A percentile compares a stretch with the other conserved stretches of the same genome.
These are phyloP conservation scores for Rhododendron williamsianum DNA, from an alignment of 148 eudicot species.

Conservation along the genomic window DNA sequence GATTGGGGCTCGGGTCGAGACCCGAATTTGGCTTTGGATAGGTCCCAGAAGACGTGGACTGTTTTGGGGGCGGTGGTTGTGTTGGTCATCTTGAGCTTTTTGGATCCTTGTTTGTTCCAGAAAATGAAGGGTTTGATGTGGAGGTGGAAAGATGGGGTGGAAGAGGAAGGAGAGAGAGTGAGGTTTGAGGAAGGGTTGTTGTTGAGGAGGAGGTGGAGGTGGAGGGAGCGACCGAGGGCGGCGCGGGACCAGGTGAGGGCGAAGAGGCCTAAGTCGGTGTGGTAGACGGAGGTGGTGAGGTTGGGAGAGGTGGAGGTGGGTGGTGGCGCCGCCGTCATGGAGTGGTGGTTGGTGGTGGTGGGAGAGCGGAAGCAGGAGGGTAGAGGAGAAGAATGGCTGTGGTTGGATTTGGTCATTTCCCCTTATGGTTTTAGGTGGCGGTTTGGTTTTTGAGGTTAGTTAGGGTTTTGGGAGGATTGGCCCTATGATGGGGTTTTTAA, in stretches of 20 bases:
- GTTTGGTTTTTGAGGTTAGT: not conserved
- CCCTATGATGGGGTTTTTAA: not conserved
- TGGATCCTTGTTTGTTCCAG: conserved; percentile 48
- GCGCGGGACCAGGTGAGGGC: conserved; percentile 60
- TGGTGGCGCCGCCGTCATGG: conserved; percentile 17
- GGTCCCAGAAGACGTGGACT: conserved; percentile 43
- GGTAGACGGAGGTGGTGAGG: conserved; percentile 59
- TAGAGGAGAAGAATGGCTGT: conserved; percentile 25
- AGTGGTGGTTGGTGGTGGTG: conserved; percentile 16
- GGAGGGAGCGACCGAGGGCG: conserved; percentile 41
- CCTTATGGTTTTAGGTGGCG: not conserved
- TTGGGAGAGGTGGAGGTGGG: conserved; percentile 32
- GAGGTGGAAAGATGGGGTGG: conserved; percentile 49
- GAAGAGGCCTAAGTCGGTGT: conserved; percentile 50
- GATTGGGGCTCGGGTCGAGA: conserved; percentile 58
- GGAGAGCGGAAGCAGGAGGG: conserved; percentile 45
- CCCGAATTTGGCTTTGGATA: conserved; percentile 51
- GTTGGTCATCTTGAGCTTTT: conserved; percentile 18
- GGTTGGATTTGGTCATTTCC: not conserved
- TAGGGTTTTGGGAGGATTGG: conserved; percentile 4
- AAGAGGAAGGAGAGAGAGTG: conserved; percentile 11
- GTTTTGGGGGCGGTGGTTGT: not conserved
- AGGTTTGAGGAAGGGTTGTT: not conserved
- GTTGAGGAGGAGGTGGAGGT: conserved; percentile 33
- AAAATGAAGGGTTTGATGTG: conserved; percentile 48